A percentile compares a stretch with the other conserved stretches of the same genome.
Conservation (phyloP, 2,329 filamentous ascomycete genomes). For the Cladophialophora chaetospira region DNA sequence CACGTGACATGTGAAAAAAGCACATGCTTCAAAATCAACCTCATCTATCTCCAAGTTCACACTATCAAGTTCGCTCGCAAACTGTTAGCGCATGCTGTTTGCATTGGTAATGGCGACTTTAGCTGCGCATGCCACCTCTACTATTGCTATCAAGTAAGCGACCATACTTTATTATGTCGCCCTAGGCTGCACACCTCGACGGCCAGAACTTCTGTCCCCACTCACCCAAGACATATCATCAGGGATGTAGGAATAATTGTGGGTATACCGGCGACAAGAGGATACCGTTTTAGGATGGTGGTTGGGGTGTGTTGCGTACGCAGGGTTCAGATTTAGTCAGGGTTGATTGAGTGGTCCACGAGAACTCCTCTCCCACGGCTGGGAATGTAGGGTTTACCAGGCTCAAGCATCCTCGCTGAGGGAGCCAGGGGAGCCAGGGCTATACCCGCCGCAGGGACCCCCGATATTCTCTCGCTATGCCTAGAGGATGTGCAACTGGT, state of each 20-base stretch:
- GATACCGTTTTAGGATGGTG: conserved; percentile 16
- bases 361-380: neutral
- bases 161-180: neutral
- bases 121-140: conserved; percentile 1
- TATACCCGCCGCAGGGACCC: conserved; percentile 20
- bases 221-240: neutral
- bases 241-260: conserved; percentile 4
- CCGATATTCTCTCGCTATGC: neutral
- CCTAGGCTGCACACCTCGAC: conserved; percentile 1
- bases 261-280: conserved; percentile 16
- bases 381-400: neutral
- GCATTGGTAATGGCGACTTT: conserved; percentile 15
- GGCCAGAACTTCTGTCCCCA: conserved; percentile 6
- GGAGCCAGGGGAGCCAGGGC: neutral
- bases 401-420: neutral
- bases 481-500: conserved; percentile 10
- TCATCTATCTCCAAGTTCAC: neutral
- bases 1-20: neutral
- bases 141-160: conserved; percentile 7
- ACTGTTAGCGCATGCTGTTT: conserved; percentile 1
- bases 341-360: neutral
- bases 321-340: neutral
- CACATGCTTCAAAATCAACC: conserved; percentile 11
- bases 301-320: neutral
- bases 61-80: neutral